These are phyloP conservation scores for Isabelozyma rhagii DNA, from an alignment of 805 yeast genomes.

Conservation along the genomic window DNA sequence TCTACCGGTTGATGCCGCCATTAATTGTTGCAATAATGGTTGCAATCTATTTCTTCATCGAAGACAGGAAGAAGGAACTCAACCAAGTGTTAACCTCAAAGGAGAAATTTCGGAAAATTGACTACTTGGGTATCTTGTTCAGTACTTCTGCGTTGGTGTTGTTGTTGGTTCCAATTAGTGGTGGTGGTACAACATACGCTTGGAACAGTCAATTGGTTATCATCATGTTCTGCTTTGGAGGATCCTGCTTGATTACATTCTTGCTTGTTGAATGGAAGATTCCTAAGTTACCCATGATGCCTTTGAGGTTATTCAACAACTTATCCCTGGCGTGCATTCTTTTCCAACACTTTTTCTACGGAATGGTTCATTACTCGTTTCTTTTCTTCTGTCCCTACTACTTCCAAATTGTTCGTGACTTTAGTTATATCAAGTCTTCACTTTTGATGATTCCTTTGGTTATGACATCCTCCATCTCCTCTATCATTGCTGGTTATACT, in stretches of 20 bases:
- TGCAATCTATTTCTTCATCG: constrained; percentile 26
- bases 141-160: constrained; percentile 9
- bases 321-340: constrained; percentile 18
- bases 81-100: constrained; percentile 22
- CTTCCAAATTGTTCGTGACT: constrained; percentile 20
- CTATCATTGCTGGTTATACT: constrained; percentile 42
- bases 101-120: constrained; percentile 8
- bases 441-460: constrained; percentile 21
- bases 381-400: constrained; percentile 21
- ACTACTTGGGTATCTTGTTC: constrained; percentile 10
- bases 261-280: constrained; percentile 24
- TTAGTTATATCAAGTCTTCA: constrained; percentile 16
- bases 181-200: constrained; percentile 12
- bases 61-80: constrained; percentile 21
- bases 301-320: constrained; percentile 20
- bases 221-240: constrained; percentile 13
- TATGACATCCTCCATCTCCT: constrained; percentile 34
- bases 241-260: constrained; percentile 16
- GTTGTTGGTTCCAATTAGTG: constrained; percentile 10
- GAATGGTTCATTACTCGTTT: constrained; percentile 23
- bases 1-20: constrained; percentile 48
- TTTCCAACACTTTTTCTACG: constrained; percentile 22
- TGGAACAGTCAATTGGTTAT: constrained; percentile 12
- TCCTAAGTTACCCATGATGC: constrained; percentile 30
- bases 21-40: constrained; percentile 27